phyloP scores from a whole-genome alignment of 1,284 basidiomycete species.

The Tylopilus sp. region DNA sequence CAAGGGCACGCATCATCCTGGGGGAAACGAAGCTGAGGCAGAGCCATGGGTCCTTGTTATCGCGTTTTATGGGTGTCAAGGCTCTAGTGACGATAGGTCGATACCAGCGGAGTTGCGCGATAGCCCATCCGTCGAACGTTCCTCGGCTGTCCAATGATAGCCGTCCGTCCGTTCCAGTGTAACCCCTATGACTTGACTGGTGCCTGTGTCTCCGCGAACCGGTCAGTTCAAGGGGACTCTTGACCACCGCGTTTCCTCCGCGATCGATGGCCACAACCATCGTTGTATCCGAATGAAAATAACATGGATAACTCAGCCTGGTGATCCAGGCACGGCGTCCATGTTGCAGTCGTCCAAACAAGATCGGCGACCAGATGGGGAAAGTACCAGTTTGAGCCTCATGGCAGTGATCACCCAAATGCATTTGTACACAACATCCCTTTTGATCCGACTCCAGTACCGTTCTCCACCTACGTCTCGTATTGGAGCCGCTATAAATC shows the following conservation, averaged over 20 bases:
- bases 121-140: constrained; percentile 5
- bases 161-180: background rate
- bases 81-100: background rate
- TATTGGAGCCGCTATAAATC: no score
- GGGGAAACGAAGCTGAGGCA: background rate
- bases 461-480: background rate
- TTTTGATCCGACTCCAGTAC: background rate
- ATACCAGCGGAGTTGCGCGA: background rate
- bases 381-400: background rate
- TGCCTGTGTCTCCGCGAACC: background rate
- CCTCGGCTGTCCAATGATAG: constrained; percentile 14
- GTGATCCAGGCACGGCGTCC: no score
- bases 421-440: background rate
- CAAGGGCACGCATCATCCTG: constrained; percentile 11
- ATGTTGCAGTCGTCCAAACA: background rate
- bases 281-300: no score
- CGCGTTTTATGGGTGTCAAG: constrained; percentile 11
- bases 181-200: background rate
- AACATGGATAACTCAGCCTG: no score
- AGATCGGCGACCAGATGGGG: background rate
- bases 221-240: no score
- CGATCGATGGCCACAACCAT: background rate
- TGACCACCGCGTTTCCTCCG: background rate
- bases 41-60: constrained; percentile 1
- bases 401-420: background rate